These are phyloP conservation scores for Aspergillus novofumigatus DNA, from an alignment of 2,329 filamentous ascomycete species.

Conservation along the genomic window DNA sequence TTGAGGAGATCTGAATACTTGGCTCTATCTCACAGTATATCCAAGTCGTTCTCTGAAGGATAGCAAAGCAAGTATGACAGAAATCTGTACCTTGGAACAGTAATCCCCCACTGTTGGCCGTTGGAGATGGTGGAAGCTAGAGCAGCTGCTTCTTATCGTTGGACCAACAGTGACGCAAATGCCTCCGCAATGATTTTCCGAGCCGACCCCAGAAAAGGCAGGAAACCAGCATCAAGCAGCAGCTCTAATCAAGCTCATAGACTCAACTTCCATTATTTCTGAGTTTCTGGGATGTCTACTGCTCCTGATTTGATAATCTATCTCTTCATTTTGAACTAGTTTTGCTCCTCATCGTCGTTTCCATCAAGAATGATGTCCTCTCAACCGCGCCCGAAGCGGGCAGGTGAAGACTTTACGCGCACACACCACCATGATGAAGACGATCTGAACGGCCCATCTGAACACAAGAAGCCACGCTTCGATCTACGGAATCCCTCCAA, in stretches of 20 bases:
- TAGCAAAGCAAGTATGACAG: background rate
- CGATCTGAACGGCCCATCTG: constrained; percentile 41
- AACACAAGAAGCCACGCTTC: constrained; percentile 78
- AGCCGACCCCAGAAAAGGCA: constrained; percentile 31
- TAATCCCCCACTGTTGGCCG: background rate
- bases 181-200: constrained; percentile 38
- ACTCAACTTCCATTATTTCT: background rate
- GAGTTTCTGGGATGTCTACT: background rate
- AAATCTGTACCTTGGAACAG: background rate
- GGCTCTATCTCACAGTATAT: background rate
- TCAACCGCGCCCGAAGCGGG: constrained; percentile 75
- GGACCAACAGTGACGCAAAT: constrained; percentile 33
- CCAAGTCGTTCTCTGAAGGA: background rate
- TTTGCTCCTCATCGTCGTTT: background rate
- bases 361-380: constrained; percentile 47
- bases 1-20: background rate
- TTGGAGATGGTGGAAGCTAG: background rate
- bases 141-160: constrained; percentile 14
- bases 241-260: background rate
- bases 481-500: constrained; percentile 92
- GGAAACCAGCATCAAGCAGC: background rate
- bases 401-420: constrained; percentile 74
- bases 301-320: background rate
- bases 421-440: constrained; percentile 61
- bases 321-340: background rate